Evolutionary conservation across 352 stramenopile species (phyloP).

Genomic region (Pythium scleroteichum): DNA sequence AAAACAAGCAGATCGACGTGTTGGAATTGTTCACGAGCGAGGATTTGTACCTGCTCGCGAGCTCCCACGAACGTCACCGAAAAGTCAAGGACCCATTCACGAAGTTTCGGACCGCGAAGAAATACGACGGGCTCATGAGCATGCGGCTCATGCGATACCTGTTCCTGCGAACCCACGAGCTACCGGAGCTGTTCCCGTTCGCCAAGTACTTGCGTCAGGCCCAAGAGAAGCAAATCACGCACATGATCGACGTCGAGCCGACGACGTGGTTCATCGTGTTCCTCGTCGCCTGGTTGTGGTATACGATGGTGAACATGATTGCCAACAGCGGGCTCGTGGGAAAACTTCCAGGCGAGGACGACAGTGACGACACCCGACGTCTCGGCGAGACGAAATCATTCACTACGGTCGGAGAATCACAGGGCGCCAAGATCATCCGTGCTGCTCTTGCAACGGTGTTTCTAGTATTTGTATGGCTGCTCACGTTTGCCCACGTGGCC

Average conservation of each 20-base stretch:
- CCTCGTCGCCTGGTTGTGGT: conserved; percentile 20
- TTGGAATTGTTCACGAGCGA: conserved; percentile 27
- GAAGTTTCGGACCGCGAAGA: neutral
- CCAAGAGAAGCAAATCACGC: conserved; percentile 75
- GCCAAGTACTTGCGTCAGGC: conserved; percentile 71
- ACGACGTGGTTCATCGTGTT: conserved; percentile 45
- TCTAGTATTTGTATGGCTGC: conserved; percentile 1
- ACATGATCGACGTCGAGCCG: conserved; percentile 76
- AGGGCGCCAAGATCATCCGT: conserved; percentile 5
- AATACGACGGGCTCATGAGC: conserved; percentile 15
- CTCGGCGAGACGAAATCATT: conserved; percentile 1
- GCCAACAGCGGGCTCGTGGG: conserved; percentile 6
- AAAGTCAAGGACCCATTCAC: conserved; percentile 8
- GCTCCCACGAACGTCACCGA: conserved; percentile 10
- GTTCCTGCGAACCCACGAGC: conserved; percentile 21
- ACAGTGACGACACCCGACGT: conserved; percentile 5
- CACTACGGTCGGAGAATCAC: neutral
- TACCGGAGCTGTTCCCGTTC: conserved; percentile 44
- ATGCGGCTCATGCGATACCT: conserved; percentile 29
- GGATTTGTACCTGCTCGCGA: conserved; percentile 21
- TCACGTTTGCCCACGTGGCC: conserved; percentile 9
- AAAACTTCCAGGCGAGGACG: neutral
- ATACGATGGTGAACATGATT: conserved; percentile 1
- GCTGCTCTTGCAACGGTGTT: conserved; percentile 5
- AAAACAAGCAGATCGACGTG: conserved; percentile 29